Evolutionary conservation across 202 grass and related monocot species (phyloP).

Genomic region (Hordeum pubiflorum): DNA sequence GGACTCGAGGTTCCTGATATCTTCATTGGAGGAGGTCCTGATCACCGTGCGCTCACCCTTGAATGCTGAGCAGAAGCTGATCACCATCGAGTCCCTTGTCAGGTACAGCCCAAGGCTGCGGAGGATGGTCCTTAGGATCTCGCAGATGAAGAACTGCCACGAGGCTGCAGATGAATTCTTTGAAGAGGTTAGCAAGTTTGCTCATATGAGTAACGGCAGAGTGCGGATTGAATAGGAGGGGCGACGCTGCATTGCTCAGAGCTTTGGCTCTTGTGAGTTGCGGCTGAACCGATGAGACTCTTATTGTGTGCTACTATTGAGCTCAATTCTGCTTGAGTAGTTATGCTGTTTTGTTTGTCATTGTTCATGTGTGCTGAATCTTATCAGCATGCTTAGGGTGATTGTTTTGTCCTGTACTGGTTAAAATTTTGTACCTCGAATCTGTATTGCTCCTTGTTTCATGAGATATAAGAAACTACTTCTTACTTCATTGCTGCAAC

Average conservation of each 20-base stretch:
- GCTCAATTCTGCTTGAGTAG: neutral
- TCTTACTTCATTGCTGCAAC: neutral
- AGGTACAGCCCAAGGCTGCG: conserved; percentile 50
- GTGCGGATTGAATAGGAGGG: conserved; percentile 57
- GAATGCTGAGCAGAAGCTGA: conserved; percentile 83
- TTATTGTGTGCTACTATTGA: neutral
- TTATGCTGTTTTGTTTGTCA: conserved; percentile 6
- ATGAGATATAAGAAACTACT: conserved; percentile 1
- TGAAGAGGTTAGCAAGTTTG: conserved; percentile 84
- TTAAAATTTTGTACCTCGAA: conserved; percentile 7
- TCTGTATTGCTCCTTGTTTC: neutral
- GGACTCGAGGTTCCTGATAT: conserved; percentile 57
- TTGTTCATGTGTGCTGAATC: neutral
- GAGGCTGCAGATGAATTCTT: conserved; percentile 80
- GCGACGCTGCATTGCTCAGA: neutral
- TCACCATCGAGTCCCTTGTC: conserved; percentile 65
- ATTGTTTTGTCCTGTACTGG: neutral
- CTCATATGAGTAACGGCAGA: conserved; percentile 40
- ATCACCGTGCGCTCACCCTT: conserved; percentile 80
- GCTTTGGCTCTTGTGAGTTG: neutral
- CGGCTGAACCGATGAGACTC: neutral
- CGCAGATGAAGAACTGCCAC: conserved; percentile 93
- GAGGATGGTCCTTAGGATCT: conserved; percentile 73
- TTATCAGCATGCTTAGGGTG: neutral
- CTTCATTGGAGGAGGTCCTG: conserved; percentile 68